Evolutionary conservation across 768 basidiomycete species (phyloP).

Genomic region (Trametes gibbosa): DNA sequence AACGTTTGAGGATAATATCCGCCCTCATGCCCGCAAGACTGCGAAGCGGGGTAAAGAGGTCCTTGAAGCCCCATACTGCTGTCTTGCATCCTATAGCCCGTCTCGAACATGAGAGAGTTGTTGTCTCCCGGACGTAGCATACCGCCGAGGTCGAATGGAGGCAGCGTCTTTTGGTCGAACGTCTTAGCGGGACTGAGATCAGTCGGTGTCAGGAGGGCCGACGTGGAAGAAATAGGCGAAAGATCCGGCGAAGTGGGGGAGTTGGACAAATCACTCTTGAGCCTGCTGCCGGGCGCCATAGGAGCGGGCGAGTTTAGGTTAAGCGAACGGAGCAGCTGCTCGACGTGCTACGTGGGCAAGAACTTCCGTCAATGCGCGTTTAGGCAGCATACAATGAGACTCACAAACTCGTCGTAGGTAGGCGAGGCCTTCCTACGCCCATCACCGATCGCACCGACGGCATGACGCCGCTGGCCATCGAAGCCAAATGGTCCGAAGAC

Average conservation of each 20-base stretch:
- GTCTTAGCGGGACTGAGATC: slow-evolving; percentile 66
- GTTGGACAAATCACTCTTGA: slow-evolving; percentile 42
- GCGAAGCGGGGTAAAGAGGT: not conserved
- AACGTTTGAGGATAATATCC: slow-evolving; percentile 43
- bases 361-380: slow-evolving; percentile 22
- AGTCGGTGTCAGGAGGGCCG: slow-evolving; percentile 70
- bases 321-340: slow-evolving; percentile 74
- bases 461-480: slow-evolving; percentile 40
- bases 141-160: slow-evolving; percentile 46
- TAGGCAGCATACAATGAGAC: slow-evolving; percentile 24
- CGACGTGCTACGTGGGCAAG: slow-evolving; percentile 57
- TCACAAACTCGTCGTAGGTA: slow-evolving; percentile 54
- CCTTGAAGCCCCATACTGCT: not conserved
- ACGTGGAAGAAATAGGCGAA: slow-evolving; percentile 70
- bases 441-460: slow-evolving; percentile 76
- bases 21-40: slow-evolving; percentile 10
- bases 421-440: slow-evolving; percentile 65
- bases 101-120: slow-evolving; percentile 44
- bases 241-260: slow-evolving; percentile 58
- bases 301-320: slow-evolving; percentile 77
- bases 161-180: slow-evolving; percentile 55
- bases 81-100: slow-evolving; percentile 33
- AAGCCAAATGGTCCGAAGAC: slow-evolving; percentile 58
- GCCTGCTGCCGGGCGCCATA: slow-evolving; percentile 35
- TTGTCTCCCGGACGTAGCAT: slow-evolving; percentile 29